These are phyloP conservation scores for Boletus sp. DNA, from an alignment of 1,284 basidiomycete genomes.

Conservation along the genomic window DNA sequence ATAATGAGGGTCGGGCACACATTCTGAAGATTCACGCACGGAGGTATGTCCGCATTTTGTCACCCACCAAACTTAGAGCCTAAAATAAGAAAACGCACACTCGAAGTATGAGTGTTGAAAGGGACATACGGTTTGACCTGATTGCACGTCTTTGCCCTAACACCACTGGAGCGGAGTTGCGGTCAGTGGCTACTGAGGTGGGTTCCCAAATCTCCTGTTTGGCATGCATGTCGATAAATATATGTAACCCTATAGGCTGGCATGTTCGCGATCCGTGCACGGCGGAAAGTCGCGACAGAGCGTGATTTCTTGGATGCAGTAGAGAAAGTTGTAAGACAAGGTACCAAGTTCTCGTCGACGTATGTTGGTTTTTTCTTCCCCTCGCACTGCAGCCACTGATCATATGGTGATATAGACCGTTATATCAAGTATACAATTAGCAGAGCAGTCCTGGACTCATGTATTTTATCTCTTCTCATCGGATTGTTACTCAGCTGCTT, in stretches of 20 bases:
- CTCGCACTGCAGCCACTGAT: constrained; percentile 11
- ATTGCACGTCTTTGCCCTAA: constrained; percentile 97
- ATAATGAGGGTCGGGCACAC: constrained; percentile 94
- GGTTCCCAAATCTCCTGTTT: constrained; percentile 17
- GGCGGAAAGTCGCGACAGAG: constrained; percentile 96
- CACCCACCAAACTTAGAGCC: constrained; percentile 4
- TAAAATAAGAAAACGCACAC: not conserved
- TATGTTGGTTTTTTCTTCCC: constrained; percentile 13
- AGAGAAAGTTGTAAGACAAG: constrained; percentile 97
- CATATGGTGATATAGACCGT: constrained; percentile 42
- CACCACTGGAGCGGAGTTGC: constrained; percentile 95
- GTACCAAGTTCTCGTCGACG: constrained; percentile 84
- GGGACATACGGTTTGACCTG: constrained; percentile 96
- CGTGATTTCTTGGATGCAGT: constrained; percentile 97
- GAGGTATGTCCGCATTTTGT: constrained; percentile 44
- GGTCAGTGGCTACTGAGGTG: constrained; percentile 95
- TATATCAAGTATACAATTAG: constrained; percentile 77
- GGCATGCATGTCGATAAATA: not conserved
- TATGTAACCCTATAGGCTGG: constrained; percentile 62
- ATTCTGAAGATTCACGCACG: constrained; percentile 97
- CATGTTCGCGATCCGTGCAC: constrained; percentile 98
- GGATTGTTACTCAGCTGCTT: not conserved
- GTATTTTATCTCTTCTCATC: constrained; percentile 18
- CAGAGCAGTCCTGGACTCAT: constrained; percentile 13
- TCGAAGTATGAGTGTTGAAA: constrained; percentile 91